A percentile compares a stretch with the other conserved stretches of the same genome.
phyloP scores from a whole-genome alignment of 352 stramenopile species.

The Pythium apleroticum region DNA sequence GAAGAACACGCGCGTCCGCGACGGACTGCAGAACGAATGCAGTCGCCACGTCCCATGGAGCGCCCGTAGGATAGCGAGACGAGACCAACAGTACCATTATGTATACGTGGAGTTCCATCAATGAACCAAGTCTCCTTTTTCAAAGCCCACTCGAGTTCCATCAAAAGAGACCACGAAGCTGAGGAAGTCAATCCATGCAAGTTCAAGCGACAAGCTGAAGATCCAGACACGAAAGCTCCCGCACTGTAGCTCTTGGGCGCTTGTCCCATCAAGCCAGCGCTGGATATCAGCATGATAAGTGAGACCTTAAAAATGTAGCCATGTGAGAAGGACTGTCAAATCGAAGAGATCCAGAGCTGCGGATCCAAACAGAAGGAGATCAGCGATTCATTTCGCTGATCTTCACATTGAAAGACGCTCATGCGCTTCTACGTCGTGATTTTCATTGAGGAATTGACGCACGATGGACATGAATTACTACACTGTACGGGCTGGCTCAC shows the following conservation, averaged over 20 bases:
- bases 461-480: slow-evolving; percentile 4
- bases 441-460: neutral
- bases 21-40: slow-evolving; percentile 24
- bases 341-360: slow-evolving; percentile 1
- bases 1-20: neutral
- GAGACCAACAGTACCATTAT: slow-evolving; percentile 3
- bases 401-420: neutral
- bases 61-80: slow-evolving; percentile 1
- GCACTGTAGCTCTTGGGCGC: neutral
- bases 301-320: slow-evolving; percentile 8
- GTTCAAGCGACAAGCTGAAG: too few relatives aligned
- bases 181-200: too few relatives aligned
- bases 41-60: slow-evolving; percentile 6
- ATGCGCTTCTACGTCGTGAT: neutral
- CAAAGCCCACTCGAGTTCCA: too few relatives aligned
- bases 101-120: neutral
- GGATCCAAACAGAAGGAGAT: neutral
- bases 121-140: too few relatives aligned
- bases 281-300: neutral
- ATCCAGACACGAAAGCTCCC: neutral
- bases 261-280: slow-evolving; percentile 3
- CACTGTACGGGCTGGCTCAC: neutral
- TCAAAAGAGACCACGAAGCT: too few relatives aligned
- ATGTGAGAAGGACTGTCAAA: slow-evolving; percentile 2
- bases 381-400: neutral